A percentile compares a stretch with the other conserved stretches of the same genome.
These are phyloP conservation scores for Termitomyces sp. DNA, from an alignment of 768 basidiomycete genomes.

Conservation along the genomic window DNA sequence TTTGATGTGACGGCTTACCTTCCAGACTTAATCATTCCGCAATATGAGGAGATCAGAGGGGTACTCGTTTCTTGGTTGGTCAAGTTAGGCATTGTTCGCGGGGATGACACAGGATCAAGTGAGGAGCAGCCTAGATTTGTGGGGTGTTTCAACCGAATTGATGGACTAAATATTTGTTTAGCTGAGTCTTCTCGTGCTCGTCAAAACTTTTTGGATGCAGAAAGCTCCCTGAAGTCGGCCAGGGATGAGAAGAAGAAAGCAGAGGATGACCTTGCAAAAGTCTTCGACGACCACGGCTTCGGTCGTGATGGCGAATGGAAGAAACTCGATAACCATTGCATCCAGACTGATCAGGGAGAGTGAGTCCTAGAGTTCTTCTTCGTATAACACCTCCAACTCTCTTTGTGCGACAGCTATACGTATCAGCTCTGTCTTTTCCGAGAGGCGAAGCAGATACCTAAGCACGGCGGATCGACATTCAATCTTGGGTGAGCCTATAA, in stretches of 20 bases:
- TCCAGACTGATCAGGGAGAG: slow-evolving; percentile 86
- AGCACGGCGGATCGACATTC: slow-evolving; percentile 66
- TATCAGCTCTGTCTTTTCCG: slow-evolving; percentile 94
- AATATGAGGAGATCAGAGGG: slow-evolving; percentile 65
- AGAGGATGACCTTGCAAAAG: slow-evolving; percentile 51
- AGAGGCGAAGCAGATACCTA: slow-evolving; percentile 83
- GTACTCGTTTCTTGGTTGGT: slow-evolving; percentile 56
- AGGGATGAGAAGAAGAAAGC: slow-evolving; percentile 50
- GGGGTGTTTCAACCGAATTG: neutral
- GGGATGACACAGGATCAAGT: slow-evolving; percentile 32
- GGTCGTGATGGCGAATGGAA: slow-evolving; percentile 91
- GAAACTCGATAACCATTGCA: slow-evolving; percentile 79
- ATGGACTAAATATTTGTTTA: neutral
- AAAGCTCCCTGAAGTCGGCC: slow-evolving; percentile 48
- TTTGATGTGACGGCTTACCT: slow-evolving; percentile 78
- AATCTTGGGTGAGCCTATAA: slow-evolving; percentile 71
- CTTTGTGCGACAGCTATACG: slow-evolving; percentile 57
- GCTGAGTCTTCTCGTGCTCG: slow-evolving; percentile 59
- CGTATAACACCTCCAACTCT: neutral
- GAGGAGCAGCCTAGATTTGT: neutral
- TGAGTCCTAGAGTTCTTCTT: slow-evolving; percentile 35
- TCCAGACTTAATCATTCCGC: slow-evolving; percentile 72
- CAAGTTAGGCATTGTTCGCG: slow-evolving; percentile 52
- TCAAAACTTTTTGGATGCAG: slow-evolving; percentile 56
- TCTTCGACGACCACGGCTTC: slow-evolving; percentile 62